Conservation (phyloP, 2,329 filamentous ascomycete species). For the Neopestalotiopsis clavispora region DNA sequence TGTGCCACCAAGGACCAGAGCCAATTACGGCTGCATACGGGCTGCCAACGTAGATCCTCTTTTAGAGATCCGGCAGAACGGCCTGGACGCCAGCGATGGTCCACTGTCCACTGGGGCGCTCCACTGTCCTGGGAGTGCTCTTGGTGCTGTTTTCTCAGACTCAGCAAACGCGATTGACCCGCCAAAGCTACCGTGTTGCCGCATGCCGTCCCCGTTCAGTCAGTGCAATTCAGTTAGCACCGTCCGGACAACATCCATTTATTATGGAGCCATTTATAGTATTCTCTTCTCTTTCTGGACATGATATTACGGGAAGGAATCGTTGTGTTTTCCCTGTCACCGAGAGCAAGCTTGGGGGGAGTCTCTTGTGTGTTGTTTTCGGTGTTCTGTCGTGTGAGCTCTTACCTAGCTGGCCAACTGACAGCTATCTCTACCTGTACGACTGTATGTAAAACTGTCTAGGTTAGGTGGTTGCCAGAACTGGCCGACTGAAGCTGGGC, state of each 20-base stretch:
- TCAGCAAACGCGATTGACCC: neutral
- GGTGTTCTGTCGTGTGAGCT: neutral
- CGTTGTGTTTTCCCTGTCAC: too few relatives aligned
- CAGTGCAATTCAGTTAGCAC: neutral
- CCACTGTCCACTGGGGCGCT: neutral
- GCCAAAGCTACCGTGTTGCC: neutral
- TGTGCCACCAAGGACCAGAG: neutral
- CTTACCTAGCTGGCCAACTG: neutral
- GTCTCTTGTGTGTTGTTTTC: too few relatives aligned
- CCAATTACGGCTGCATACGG: conserved; percentile 10
- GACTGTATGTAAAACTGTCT: neutral
- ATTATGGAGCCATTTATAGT: neutral
- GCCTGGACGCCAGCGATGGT: neutral
- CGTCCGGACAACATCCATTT: conserved; percentile 1
- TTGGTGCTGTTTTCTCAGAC: neutral
- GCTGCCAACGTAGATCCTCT: conserved; percentile 11
- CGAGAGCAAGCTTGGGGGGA: too few relatives aligned
- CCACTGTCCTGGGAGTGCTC: neutral
- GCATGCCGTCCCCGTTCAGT: neutral
- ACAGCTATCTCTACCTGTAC: neutral
- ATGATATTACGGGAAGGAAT: too few relatives aligned
- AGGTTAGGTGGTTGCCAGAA: neutral
- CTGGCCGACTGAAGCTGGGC: neutral
- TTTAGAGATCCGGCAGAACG: conserved; percentile 4
- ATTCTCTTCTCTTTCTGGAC: neutral